Conservation (phyloP, 1,139 yeast genomes). For the Debaryomycetaceae sp. region DNA sequence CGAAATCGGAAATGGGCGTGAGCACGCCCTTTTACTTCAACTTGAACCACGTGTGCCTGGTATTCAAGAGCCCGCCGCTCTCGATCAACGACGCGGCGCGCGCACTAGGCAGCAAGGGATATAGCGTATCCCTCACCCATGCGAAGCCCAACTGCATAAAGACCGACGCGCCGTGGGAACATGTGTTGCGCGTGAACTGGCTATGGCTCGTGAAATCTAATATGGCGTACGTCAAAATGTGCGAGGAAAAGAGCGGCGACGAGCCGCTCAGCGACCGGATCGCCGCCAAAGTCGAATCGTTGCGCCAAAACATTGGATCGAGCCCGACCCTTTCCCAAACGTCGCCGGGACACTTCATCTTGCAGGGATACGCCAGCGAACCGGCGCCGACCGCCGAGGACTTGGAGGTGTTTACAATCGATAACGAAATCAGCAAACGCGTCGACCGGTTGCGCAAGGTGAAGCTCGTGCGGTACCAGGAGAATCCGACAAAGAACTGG, state of each 20-base stretch:
- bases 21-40: constrained; percentile 71
- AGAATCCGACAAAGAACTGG: constrained; percentile 90
- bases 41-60: constrained; percentile 64
- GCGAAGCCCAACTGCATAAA: constrained; percentile 79
- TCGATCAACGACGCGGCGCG: constrained; percentile 61
- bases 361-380: constrained; percentile 20
- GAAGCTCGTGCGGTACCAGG: constrained; percentile 79
- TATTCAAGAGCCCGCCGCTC: constrained; percentile 76
- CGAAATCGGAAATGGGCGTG: constrained; percentile 47
- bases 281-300: constrained; percentile 13
- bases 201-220: constrained; percentile 49
- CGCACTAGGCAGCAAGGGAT: constrained; percentile 83
- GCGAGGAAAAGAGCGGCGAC: constrained; percentile 17
- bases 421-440: constrained; percentile 43
- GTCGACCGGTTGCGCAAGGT: constrained; percentile 55
- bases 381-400: background rate
- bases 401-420: constrained; percentile 2
- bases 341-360: constrained; percentile 54
- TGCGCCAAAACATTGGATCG: constrained; percentile 16
- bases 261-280: constrained; percentile 6
- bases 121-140: constrained; percentile 74
- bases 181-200: constrained; percentile 60
- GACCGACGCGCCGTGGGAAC: constrained; percentile 81
- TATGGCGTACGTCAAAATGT: constrained; percentile 13
- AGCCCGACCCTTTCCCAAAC: constrained; percentile 27